phyloP scores from a whole-genome alignment of 345 rosid species.

The Salix dunnii region DNA sequence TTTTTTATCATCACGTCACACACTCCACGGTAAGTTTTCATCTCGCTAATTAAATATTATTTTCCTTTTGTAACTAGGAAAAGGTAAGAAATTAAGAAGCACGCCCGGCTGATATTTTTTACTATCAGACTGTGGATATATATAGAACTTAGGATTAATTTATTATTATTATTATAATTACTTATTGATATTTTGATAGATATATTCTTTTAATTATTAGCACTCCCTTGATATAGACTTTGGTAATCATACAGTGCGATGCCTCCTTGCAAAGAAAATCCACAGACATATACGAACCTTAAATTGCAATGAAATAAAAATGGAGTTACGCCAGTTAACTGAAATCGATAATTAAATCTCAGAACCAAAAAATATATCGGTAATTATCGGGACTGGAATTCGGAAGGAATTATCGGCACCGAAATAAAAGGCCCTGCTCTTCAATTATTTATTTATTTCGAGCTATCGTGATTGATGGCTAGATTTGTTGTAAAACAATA shows the following conservation, averaged over 20 bases:
- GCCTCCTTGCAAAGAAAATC: background rate
- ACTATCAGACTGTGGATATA: too few relatives aligned
- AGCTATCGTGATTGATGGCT: background rate
- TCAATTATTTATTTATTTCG: background rate
- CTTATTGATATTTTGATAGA: background rate
- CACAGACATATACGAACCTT: background rate
- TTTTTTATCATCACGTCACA: fast-evolving
- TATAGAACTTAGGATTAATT: background rate
- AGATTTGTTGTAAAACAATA: background rate
- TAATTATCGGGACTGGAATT: background rate
- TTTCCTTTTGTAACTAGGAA: too few relatives aligned
- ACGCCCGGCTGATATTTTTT: too few relatives aligned
- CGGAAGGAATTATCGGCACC: background rate
- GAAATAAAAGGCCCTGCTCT: background rate
- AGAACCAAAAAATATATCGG: too few relatives aligned
- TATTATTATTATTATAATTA: background rate
- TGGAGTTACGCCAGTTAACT: background rate
- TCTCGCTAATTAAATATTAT: background rate
- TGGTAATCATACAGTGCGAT: background rate
- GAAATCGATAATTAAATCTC: background rate
- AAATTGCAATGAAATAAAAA: background rate
- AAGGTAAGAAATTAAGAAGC: too few relatives aligned
- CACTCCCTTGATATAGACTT: too few relatives aligned
- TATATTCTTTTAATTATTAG: background rate
- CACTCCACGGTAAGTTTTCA: fast-evolving